Conservation (phyloP, 176 grass and related monocot species). For the Coix lacrymajobi region DNA sequence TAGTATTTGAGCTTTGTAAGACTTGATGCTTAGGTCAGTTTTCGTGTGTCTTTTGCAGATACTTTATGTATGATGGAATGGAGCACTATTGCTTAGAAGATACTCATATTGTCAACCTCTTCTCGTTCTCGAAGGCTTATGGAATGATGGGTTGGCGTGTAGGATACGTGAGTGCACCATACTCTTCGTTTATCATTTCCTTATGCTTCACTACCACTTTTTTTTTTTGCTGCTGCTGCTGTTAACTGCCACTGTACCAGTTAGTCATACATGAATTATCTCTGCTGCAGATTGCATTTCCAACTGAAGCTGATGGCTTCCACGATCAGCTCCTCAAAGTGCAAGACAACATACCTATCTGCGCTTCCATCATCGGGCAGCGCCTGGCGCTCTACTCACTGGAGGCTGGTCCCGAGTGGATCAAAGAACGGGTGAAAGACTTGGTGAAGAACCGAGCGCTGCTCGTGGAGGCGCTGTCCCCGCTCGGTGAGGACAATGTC, state of each 20-base stretch:
- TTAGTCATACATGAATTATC: conserved; percentile 3
- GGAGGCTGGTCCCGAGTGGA: conserved; percentile 73
- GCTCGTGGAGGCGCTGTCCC: conserved; percentile 62
- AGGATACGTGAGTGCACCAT: conserved; percentile 75
- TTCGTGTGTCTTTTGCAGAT: conserved; percentile 42
- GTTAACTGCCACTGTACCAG: not conserved
- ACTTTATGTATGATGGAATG: conserved; percentile 97
- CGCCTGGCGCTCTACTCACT: conserved; percentile 73
- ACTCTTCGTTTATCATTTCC: not conserved
- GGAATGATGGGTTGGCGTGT: conserved; percentile 99
- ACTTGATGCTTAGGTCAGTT: conserved; percentile 13
- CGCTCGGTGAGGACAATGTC: conserved; percentile 61
- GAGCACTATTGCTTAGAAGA: conserved; percentile 92
- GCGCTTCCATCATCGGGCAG: conserved; percentile 86
- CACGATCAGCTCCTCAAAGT: conserved; percentile 88
- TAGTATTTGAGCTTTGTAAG: not conserved
- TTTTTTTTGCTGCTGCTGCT: not conserved
- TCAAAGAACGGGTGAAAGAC: conserved; percentile 59
- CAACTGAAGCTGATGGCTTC: conserved; percentile 63
- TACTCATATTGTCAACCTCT: conserved; percentile 87
- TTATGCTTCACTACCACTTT: not conserved
- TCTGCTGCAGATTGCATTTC: conserved; percentile 80
- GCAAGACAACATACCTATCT: conserved; percentile 97
- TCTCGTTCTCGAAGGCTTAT: conserved; percentile 96
- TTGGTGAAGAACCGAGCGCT: conserved; percentile 73